Base-by-base conservation (phyloP, 495 filamentous ascomycete species). In the Neurospora intermedia region DNA sequence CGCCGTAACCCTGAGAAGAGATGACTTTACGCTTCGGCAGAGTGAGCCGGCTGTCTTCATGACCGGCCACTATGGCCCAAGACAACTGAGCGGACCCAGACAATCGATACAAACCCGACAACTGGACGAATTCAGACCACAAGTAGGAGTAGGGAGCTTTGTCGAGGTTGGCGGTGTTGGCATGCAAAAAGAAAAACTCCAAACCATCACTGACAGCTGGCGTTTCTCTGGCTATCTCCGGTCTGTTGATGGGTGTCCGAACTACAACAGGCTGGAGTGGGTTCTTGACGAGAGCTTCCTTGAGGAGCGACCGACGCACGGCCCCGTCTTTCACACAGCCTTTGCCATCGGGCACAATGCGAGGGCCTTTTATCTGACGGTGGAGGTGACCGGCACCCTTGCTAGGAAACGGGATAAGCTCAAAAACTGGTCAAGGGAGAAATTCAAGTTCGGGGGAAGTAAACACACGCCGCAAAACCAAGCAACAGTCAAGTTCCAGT, bases 271-370 rank as follows among this genome's bases (percentile, higher is more conserved):
- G 13, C 71, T 83, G 11, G 76, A 71, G 39, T 83, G 81, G 81
- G 45, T 76, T 10, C 77, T 82, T 9, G 27, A 74, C 7, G 81
- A 83, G 45, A 80, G 76, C 43, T 16, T 72, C 15, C 72, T 76
- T 13, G 78, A 82, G 16, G 8, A n/a, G n/a, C 76, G 79, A 39
- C 71, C 80, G 16, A 72, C 69, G 16, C 79, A 81, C 69, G 76
- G 71, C 73, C 78, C 77, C 54, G 59, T 74, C 4, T 75, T 83
- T 69, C 77, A 81, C 46, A 80, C 81, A 27, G 81, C 74, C 3
- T 83, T 83, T 31, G 77, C 79, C 3, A 72, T 82, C 45, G 74
- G 81, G 43, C 81, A 83, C 48, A 77, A 80, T 46, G 74, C 75
- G 35, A 75, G 74, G 42, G 73, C 71, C 15, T 83, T 83, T 74